phyloP scores from a whole-genome alignment of 1,139 yeast species.

The Pichia sp. region DNA sequence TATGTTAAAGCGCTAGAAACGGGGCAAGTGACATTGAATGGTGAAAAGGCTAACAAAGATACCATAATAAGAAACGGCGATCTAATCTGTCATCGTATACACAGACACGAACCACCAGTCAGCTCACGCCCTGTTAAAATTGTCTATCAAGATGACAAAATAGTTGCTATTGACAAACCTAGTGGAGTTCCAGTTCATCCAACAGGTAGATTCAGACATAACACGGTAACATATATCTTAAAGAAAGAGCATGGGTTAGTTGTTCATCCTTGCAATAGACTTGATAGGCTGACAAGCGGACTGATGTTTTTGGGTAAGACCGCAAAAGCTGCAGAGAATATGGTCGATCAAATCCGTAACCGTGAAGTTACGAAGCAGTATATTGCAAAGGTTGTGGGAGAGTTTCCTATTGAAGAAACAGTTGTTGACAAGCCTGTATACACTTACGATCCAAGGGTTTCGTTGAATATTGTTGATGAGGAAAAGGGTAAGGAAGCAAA shows the following conservation, averaged over 20 bases:
- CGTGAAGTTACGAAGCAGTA: conserved; percentile 78
- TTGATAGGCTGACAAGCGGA: conserved; percentile 91
- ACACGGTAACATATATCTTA: conserved; percentile 76
- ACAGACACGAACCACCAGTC: conserved; percentile 90
- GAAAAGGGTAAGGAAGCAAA: conserved; percentile 63
- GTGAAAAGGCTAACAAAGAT: conserved; percentile 57
- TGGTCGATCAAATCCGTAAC: conserved; percentile 71
- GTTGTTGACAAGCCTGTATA: conserved; percentile 63
- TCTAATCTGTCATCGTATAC: conserved; percentile 73
- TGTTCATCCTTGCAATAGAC: conserved; percentile 86
- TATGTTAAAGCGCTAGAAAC: conserved; percentile 62
- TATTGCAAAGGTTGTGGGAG: conserved; percentile 81
- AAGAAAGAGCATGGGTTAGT: conserved; percentile 58
- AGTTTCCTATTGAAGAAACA: conserved; percentile 59
- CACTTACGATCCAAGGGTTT: conserved; percentile 74
- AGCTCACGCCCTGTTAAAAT: conserved; percentile 64
- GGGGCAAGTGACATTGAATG: conserved; percentile 74
- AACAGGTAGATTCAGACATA: conserved; percentile 85
- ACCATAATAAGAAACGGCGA: conserved; percentile 79
- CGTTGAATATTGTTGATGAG: conserved; percentile 65
- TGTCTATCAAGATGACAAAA: conserved; percentile 72
- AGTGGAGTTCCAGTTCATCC: conserved; percentile 97
- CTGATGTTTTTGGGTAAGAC: conserved; percentile 88
- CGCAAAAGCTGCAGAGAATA: conserved; percentile 71
- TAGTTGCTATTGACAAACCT: conserved; percentile 89